Percentiles rank a stretch among this genome's conserved stretches.
Evolutionary conservation across 148 eudicot species (phyloP).

Genomic region (Spergularia marina): DNA sequence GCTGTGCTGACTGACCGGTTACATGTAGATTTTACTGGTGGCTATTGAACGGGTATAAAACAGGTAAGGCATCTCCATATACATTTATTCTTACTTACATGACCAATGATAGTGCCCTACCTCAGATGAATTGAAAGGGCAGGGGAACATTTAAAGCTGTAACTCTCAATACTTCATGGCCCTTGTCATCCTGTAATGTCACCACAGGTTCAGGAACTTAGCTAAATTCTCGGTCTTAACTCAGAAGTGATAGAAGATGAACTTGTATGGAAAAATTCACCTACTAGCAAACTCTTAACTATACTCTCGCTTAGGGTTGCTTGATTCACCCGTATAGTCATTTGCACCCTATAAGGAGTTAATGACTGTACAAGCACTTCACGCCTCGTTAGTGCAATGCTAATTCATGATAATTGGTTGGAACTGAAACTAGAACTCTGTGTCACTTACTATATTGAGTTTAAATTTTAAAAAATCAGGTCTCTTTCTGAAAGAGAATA

Average conservation of each 20-base stretch:
- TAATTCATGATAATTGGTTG: not conserved
- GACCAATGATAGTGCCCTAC: too few relatives aligned
- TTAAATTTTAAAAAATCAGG: not conserved
- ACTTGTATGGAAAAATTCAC: not conserved
- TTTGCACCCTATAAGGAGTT: not conserved
- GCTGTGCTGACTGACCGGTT: not conserved
- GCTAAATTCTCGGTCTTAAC: not conserved
- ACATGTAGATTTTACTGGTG: not conserved
- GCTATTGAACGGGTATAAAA: too few relatives aligned
- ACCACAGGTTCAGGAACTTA: not conserved
- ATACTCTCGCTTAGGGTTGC: not conserved
- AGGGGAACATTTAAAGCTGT: too few relatives aligned
- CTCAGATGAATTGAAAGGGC: too few relatives aligned
- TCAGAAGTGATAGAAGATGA: not conserved
- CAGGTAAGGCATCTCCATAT: too few relatives aligned
- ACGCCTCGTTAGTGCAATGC: not conserved
- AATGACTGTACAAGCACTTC: conserved; percentile 3
- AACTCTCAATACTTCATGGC: too few relatives aligned
- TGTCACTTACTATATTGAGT: not conserved
- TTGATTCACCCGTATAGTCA: not conserved
- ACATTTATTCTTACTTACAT: not conserved
- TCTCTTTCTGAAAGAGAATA: conserved; percentile 5
- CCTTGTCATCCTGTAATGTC: too few relatives aligned
- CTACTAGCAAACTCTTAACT: not conserved
- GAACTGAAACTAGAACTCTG: not conserved